Evolutionary conservation across 2,329 filamentous ascomycete species (phyloP), one percentile per base, ranked within the genome.

Genomic region (Colletotrichum eremochloae): DNA sequence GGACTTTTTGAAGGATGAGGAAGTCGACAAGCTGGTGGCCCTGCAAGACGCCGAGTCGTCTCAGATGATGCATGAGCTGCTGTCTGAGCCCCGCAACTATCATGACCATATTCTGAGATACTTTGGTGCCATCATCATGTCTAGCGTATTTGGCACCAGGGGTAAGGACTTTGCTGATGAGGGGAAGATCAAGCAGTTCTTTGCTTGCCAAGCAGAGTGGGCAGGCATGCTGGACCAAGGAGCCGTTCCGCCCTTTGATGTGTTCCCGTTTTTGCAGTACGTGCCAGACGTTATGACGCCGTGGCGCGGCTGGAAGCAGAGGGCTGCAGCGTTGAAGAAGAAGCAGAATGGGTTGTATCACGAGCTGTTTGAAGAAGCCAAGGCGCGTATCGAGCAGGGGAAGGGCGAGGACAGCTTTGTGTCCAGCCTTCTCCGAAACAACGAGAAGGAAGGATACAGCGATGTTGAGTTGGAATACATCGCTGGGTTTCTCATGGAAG

Each of bases 221-320:
- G 76, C 77, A 18, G 58, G 70, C 2, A 72, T 79, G 1, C 71
- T 79, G 6, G 76, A 78, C 40, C 77, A 77, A 12, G 77, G 77
- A 0, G 76, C 73, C 11, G 73, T 75, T 6, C 77, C 77, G 0
- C 77, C 76, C 0, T 77, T 77, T 1, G 77, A 78, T 63, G 73
- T 77, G 11, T 70, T 79, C 14, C 74, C 73, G 1, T 74, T 76
- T n/a, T 50, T 79, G 56, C 24, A n/a, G 20, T 29, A 63, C 18
- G 57, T 67, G 20, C 65, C 65, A 8, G 57, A 62, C 46, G 20
- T 24, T 24, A 12, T 63, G 46, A 62, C 65, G 20, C 63, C 63
- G 6, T 65, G 63, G 63, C n/a, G 52, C 7, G 65, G 65, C 24
- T 67, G 65, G 65, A 53, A 63, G 15, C 14, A 29, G 20, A 48